Evolutionary conservation across 2,329 filamentous ascomycete species (phyloP).

Genomic region (Ustulina deusta): DNA sequence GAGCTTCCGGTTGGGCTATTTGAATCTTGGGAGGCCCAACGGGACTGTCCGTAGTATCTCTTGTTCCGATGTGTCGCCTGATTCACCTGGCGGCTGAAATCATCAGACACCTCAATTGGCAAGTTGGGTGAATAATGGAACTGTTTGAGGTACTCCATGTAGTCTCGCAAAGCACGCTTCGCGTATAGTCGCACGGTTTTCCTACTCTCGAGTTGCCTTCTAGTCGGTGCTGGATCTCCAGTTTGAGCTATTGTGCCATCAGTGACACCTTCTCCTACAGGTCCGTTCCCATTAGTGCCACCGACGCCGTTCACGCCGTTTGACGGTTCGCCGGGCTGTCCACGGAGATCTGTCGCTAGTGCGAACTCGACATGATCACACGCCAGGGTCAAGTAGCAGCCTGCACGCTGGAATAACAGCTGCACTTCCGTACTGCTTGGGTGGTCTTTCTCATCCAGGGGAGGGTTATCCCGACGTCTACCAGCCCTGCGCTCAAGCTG

Average conservation of each 20-base stretch:
- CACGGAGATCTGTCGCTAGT: conserved; percentile 52
- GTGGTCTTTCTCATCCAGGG: conserved; percentile 62
- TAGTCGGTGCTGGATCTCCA: conserved; percentile 40
- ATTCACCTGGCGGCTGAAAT: conserved; percentile 69
- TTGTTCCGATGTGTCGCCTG: conserved; percentile 57
- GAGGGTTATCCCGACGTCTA: conserved; percentile 49
- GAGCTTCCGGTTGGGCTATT: conserved; percentile 45
- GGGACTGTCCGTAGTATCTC: conserved; percentile 50
- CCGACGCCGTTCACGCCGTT: conserved; percentile 40
- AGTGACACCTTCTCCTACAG: conserved; percentile 34
- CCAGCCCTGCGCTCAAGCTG: conserved; percentile 59
- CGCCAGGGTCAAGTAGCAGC: conserved; percentile 77
- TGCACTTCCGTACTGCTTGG: conserved; percentile 81
- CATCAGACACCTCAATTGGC: conserved; percentile 68
- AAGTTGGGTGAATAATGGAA: conserved; percentile 84
- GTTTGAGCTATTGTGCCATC: conserved; percentile 5
- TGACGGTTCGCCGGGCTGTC: conserved; percentile 37
- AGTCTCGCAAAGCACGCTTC: conserved; percentile 81
- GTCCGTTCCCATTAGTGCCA: conserved; percentile 41
- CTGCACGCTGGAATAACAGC: conserved; percentile 79
- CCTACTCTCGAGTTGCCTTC: conserved; percentile 64
- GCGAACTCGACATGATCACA: conserved; percentile 72
- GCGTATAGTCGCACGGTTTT: conserved; percentile 79
- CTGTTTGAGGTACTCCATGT: conserved; percentile 75
- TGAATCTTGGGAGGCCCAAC: conserved; percentile 59